Evolutionary conservation across 768 basidiomycete species (phyloP).

Genomic region (Leucocoprinus leucothites): DNA sequence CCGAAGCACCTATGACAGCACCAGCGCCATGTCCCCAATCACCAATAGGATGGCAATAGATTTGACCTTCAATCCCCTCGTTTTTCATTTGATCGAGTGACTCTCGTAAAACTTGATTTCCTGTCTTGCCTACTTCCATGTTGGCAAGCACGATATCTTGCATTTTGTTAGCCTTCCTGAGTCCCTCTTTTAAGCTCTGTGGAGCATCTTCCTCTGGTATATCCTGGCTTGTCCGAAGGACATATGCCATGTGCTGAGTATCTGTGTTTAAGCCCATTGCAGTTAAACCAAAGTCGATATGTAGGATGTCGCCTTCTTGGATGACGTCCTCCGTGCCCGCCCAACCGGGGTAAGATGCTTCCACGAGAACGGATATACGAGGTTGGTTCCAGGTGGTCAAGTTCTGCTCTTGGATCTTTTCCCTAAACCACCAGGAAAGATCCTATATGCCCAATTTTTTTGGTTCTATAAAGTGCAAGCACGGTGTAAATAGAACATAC

Average conservation of each 20-base stretch:
- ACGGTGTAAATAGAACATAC: constrained; percentile 19
- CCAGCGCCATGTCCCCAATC: constrained; percentile 56
- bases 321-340: constrained; percentile 36
- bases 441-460: constrained; percentile 31
- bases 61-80: constrained; percentile 44
- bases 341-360: constrained; percentile 41
- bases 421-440: constrained; percentile 52
- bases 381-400: constrained; percentile 53
- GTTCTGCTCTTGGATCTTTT: constrained; percentile 44
- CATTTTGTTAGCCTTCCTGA: constrained; percentile 45
- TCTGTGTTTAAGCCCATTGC: constrained; percentile 55
- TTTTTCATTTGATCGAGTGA: constrained; percentile 41
- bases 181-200: constrained; percentile 38
- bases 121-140: constrained; percentile 44
- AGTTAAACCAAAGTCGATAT: constrained; percentile 54
- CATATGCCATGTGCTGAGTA: constrained; percentile 55
- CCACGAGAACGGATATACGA: constrained; percentile 40
- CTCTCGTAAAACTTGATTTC: constrained; percentile 41
- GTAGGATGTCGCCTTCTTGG: constrained; percentile 46
- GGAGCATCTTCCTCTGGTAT: constrained; percentile 40
- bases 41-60: constrained; percentile 54
- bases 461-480: neutral
- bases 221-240: constrained; percentile 32
- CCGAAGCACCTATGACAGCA: constrained; percentile 36
- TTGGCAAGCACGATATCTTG: constrained; percentile 45